Evolutionary conservation across 1,284 basidiomycete genomes (phyloP), one percentile per base, ranked within the genome.

Genomic region (Cutaneotrichosporon mucoides): DNA sequence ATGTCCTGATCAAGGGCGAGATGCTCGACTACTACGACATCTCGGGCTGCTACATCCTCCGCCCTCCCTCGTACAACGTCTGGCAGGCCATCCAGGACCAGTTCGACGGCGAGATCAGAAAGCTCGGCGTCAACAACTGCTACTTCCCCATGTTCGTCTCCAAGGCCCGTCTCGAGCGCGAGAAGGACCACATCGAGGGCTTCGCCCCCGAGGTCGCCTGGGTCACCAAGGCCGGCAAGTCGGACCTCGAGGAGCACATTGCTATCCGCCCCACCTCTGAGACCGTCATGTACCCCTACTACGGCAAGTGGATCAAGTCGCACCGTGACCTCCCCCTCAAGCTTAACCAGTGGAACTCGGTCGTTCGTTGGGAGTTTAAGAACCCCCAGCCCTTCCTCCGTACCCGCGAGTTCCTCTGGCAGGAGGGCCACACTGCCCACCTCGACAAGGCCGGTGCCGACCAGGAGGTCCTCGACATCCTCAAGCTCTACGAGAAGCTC

Each of bases 61-160:
- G 93, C 76, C 96, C 96, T 0, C 93, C 92, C 89, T 95, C 92
- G 6, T 99, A 92, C 80, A 87, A 86, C 70, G 93, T 99, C 73
- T 99, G 96, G 96, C 92, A 98, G 76, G 84, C 84, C 60, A 97
- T 99, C 66, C 92, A 96, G 82, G 84, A 90, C 64, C 96, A 91
- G 90, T 97, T 97, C 82, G 90, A 97, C 76, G 79, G 79, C 53
- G 83, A 88, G 75, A 98, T 98, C 82, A 94, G 92, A 81, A 89
- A 90, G 71, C 84, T 97, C 71, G 96, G 89, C 48, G 94, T 99
- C 37, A 90, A 96, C 76, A 98, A 99, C 79, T 88, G 92, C 46
- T 99, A 97, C 76, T 99, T 99, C 84, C 96, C 95, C 12, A 97
- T 99, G 92, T 98, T 99, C 71, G 91, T 99, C 53, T 96, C 93